Evolutionary conservation across 495 filamentous ascomycete species (phyloP), one percentile per base, ranked within the genome.

Genomic region (Terfezia boudieri): DNA sequence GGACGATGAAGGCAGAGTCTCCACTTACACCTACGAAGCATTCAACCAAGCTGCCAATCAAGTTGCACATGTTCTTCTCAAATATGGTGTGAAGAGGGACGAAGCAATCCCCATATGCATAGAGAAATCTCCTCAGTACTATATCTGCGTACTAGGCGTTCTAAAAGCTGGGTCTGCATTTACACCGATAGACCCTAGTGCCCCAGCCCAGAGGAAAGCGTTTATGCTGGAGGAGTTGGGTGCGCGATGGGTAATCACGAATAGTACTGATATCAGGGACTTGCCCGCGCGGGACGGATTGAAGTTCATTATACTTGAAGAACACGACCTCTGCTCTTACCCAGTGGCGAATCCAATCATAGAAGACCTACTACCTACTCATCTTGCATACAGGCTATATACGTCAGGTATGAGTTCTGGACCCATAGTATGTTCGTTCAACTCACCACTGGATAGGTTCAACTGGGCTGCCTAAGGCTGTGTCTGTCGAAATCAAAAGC

Each of bases 131-230:
- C 69, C 69, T 1, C 35, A 59, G 20, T 71, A 64, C 52, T 71
- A 71, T 53, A 67, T 69, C 41, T 63, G 65, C 50, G 58, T 71
- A 23, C 59, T 71, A 9, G 71, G 65, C 14, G 62, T 61, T 48
- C 55, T 70, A 16, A 70, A 70, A 57, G 66, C 68, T 36, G 68
- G 68, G n/a, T 64, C 60, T 17, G 68, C 68, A 1, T 70, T 70
- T 35, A 62, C 68, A 0, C 68, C 68, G 1, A 59, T 70, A 23
- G 64, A 68, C 58, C 67, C 67, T 11, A 60, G 57, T 20, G 53
- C 67, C 2, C 68, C 68, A 32, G 52, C 53, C 1, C 62, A 62
- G 16, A 53, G 68, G 20, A 70, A 68, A 50, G 14, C 46, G 37
- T 69, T 68, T 49, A 70, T 70, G 67, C 53, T 69, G 12, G 52